A percentile compares a stretch with the other conserved stretches of the same genome.
phyloP scores from a whole-genome alignment of 2,329 filamentous ascomycete genomes.

The Cordyceps javanica region DNA sequence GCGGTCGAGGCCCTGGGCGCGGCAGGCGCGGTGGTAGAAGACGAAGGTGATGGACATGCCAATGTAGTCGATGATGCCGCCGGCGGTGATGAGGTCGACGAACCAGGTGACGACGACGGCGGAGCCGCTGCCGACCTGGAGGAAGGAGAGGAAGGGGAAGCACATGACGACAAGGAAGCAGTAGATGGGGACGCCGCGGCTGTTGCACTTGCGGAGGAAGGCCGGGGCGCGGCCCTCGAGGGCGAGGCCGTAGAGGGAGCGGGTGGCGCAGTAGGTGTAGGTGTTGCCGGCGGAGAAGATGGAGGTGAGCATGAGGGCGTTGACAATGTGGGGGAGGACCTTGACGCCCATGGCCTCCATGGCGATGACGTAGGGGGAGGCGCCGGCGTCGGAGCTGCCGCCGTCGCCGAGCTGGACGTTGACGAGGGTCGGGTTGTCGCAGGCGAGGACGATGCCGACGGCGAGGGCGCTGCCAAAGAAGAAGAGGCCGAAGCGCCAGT shows the following conservation, averaged over 20 bases:
- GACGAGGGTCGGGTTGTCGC: conserved; percentile 51
- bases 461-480: conserved; percentile 63
- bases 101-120: conserved; percentile 48
- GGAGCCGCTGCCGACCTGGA: conserved; percentile 43
- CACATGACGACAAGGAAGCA: conserved; percentile 48
- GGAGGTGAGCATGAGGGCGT: conserved; percentile 42
- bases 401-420: conserved; percentile 40
- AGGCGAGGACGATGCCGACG: conserved; percentile 60
- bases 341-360: conserved; percentile 49
- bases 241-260: conserved; percentile 45
- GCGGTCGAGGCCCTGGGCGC: conserved; percentile 48
- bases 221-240: conserved; percentile 42
- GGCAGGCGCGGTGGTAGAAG: conserved; percentile 44
- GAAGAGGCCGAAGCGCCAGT: conserved; percentile 65
- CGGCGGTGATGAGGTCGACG: conserved; percentile 50
- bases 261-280: conserved; percentile 45
- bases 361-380: conserved; percentile 58
- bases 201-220: conserved; percentile 52
- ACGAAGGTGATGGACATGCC: conserved; percentile 43
- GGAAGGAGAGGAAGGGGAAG: conserved; percentile 48
- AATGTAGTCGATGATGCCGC: conserved; percentile 57
- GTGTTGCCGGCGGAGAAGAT: conserved; percentile 44
- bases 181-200: conserved; percentile 55
- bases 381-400: conserved; percentile 39
- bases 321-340: conserved; percentile 51